These are phyloP conservation scores for Babjeviella inositovora DNA, from an alignment of 805 yeast species.

Conservation along the genomic window DNA sequence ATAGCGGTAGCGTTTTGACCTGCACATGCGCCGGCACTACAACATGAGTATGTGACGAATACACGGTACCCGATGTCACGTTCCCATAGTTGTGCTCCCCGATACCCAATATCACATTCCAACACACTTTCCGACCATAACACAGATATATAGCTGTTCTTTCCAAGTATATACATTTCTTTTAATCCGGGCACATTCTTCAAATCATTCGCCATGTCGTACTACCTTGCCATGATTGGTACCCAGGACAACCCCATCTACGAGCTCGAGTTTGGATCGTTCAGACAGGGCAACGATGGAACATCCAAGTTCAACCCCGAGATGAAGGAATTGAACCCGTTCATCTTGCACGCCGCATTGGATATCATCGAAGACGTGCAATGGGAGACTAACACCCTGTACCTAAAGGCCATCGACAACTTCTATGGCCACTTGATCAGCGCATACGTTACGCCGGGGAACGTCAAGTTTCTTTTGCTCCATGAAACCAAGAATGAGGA, in stretches of 20 bases:
- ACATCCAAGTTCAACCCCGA: slow-evolving; percentile 16
- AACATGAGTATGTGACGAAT: too few species aligned
- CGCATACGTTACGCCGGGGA: slow-evolving; percentile 25
- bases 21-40: too few species aligned
- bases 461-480: slow-evolving; percentile 16
- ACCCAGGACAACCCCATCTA: slow-evolving; percentile 24
- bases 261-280: slow-evolving; percentile 22
- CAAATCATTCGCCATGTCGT: slow-evolving; percentile 19
- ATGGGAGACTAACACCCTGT: slow-evolving; percentile 16
- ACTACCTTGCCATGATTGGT: slow-evolving; percentile 24
- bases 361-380: slow-evolving; percentile 23
- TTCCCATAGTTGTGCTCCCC: too few species aligned
- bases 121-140: neutral
- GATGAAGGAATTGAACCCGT: slow-evolving; percentile 21
- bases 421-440: slow-evolving; percentile 21
- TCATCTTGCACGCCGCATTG: slow-evolving; percentile 20
- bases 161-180: neutral
- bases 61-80: too few species aligned
- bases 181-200: too few species aligned
- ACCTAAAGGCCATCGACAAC: slow-evolving; percentile 20
- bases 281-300: slow-evolving; percentile 12
- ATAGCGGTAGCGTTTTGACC: too few species aligned
- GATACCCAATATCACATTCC: neutral
- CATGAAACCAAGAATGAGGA: slow-evolving; percentile 8
- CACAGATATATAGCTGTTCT: neutral